These are phyloP conservation scores for Candida schatavii DNA, from an alignment of 805 yeast genomes.

Conservation along the genomic window DNA sequence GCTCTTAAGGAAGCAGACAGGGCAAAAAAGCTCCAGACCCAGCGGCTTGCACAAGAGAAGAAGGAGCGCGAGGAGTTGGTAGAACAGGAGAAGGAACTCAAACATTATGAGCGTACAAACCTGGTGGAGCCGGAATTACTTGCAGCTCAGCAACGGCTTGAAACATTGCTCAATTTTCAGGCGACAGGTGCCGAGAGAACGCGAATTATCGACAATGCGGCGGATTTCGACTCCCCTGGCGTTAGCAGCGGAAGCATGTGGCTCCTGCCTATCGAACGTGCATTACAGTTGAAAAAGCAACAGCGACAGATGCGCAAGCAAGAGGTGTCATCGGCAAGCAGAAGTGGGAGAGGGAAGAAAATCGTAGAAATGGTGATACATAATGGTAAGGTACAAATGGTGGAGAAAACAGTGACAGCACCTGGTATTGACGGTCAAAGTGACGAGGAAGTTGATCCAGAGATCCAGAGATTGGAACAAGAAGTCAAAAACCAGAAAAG, in stretches of 20 bases:
- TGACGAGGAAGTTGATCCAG: conserved; percentile 20
- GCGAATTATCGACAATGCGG: conserved; percentile 85
- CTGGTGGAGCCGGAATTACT: conserved; percentile 55
- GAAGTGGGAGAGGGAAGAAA: conserved; percentile 71
- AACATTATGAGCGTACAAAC: conserved; percentile 38
- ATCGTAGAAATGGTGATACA: conserved; percentile 75
- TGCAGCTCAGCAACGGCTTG: conserved; percentile 71
- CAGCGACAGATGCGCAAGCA: conserved; percentile 68
- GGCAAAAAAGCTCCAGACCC: conserved; percentile 25
- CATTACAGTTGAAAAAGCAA: conserved; percentile 80
- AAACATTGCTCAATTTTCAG: conserved; percentile 75
- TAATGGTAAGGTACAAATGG: conserved; percentile 75
- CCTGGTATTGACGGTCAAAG: conserved; percentile 15
- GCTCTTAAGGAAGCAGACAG: conserved; percentile 59
- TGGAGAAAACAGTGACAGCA: conserved; percentile 36
- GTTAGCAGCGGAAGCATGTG: conserved; percentile 56
- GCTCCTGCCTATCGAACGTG: conserved; percentile 86
- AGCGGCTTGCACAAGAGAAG: conserved; percentile 17
- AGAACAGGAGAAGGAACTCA: conserved; percentile 43
- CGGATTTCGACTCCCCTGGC: conserved; percentile 66
- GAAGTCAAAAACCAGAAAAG: conserved; percentile 20
- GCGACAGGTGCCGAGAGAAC: conserved; percentile 88
- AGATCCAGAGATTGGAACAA: conserved; percentile 35
- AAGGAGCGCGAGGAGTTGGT: conserved; percentile 31
- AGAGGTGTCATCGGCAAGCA: conserved; percentile 54